Conservation (phyloP, 2,329 filamentous ascomycete genomes). For the Fusarium papillatum region DNA sequence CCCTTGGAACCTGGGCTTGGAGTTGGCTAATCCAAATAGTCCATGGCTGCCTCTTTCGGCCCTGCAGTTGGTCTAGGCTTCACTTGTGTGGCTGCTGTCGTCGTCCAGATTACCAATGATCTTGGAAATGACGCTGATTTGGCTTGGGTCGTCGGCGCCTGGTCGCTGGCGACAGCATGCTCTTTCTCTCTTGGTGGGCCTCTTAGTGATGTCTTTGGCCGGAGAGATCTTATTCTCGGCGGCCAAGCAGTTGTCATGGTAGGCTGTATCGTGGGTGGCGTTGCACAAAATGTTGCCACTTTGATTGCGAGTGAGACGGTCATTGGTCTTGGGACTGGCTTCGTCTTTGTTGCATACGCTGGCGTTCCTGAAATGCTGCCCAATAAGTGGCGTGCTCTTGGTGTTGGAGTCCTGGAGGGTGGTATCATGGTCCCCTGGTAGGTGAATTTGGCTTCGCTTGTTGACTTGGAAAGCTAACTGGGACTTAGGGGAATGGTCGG, state of each 20-base stretch:
- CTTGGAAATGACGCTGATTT: conserved; percentile 4
- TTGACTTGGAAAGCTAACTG: neutral
- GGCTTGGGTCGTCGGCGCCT: conserved; percentile 21
- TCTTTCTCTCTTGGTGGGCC: conserved; percentile 27
- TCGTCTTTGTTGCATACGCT: conserved; percentile 23
- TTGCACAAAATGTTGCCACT: neutral
- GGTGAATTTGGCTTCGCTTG: neutral
- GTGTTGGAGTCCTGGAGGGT: conserved; percentile 18
- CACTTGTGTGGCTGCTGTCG: neutral
- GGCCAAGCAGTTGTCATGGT: conserved; percentile 11
- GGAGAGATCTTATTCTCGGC: conserved; percentile 11
- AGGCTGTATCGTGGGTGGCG: conserved; percentile 21
- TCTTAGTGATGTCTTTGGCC: conserved; percentile 15
- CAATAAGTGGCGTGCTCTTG: conserved; percentile 24
- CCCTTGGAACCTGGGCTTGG: too few relatives aligned
- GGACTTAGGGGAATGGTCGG: neutral
- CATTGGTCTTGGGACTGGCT: conserved; percentile 4
- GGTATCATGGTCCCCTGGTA: conserved; percentile 21
- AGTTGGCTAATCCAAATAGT: neutral
- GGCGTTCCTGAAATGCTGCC: conserved; percentile 26
- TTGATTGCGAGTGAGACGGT: conserved; percentile 18
- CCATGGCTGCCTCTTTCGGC: conserved; percentile 22
- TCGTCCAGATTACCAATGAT: conserved; percentile 17
- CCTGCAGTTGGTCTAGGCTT: conserved; percentile 14
- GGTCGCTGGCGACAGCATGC: conserved; percentile 13